Percentiles rank a stretch among this genome's conserved stretches.
Evolutionary conservation across 106 monocot species (phyloP).

Genomic region (Dioscorea alata): DNA sequence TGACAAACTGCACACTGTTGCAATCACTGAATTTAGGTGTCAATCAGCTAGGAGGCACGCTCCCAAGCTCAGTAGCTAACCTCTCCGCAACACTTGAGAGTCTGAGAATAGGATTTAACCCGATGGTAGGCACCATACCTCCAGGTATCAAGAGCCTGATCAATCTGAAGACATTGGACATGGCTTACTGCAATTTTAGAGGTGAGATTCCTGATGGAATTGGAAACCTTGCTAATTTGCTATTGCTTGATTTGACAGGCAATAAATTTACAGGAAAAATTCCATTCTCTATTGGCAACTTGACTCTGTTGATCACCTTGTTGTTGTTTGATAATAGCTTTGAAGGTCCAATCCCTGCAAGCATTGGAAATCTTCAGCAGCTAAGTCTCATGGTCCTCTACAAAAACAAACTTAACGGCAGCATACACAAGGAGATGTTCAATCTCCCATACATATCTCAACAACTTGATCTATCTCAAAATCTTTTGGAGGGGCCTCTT

Average conservation of each 20-base stretch:
- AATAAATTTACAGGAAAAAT: neutral
- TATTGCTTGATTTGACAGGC: neutral
- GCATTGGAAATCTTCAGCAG: slow-evolving; percentile 1
- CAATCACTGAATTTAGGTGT: too few relatives aligned
- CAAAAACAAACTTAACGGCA: neutral
- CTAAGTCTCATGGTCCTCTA: neutral
- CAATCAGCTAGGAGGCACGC: too few relatives aligned
- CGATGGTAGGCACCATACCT: neutral
- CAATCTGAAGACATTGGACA: neutral
- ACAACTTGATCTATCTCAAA: neutral
- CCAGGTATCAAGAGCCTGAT: neutral
- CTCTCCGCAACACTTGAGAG: neutral
- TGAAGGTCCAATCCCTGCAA: slow-evolving; percentile 1
- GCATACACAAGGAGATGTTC: neutral
- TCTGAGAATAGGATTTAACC: neutral
- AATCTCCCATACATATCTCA: neutral
- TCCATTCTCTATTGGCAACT: neutral
- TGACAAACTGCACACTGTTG: too few relatives aligned
- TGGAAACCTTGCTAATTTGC: neutral
- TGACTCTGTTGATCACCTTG: neutral
- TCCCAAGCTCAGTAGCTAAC: too few relatives aligned
- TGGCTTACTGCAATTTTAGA: neutral
- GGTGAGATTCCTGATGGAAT: neutral
- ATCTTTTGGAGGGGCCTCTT: neutral
- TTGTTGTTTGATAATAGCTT: neutral